A percentile compares a stretch with the other conserved stretches of the same genome.
These are phyloP conservation scores for Discostella pseudostelligera DNA, from an alignment of 108 stramenopile species.

Conservation along the genomic window DNA sequence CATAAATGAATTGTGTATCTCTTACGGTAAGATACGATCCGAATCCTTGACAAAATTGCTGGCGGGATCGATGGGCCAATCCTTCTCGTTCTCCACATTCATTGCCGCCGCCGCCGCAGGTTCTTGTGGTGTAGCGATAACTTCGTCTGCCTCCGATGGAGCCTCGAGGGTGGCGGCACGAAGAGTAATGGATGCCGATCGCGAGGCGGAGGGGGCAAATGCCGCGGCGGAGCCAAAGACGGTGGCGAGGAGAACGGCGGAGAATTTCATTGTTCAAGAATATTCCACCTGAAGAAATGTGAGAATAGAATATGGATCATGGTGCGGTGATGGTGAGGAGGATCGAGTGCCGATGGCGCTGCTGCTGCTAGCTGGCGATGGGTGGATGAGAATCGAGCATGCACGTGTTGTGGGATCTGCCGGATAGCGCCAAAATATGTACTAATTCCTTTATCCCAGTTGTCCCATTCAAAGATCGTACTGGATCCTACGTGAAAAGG, in stretches of 20 bases:
- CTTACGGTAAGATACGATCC: slow-evolving; percentile 43
- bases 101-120: neutral
- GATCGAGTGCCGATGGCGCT: no score
- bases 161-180: slow-evolving; percentile 36
- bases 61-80: slow-evolving; percentile 27
- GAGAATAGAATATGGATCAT: no score
- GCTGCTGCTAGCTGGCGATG: no score
- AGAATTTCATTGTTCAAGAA: slow-evolving; percentile 39
- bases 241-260: slow-evolving; percentile 30
- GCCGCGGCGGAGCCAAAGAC: slow-evolving; percentile 16
- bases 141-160: slow-evolving; percentile 9
- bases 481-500: no score
- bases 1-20: slow-evolving; percentile 2
- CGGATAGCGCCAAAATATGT: no score
- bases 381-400: no score
- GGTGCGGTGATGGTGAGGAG: no score
- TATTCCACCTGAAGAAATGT: no score
- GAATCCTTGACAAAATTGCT: slow-evolving; percentile 42
- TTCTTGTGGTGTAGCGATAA: neutral
- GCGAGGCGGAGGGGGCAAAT: slow-evolving; percentile 21
- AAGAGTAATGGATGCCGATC: neutral
- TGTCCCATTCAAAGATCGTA: no score
- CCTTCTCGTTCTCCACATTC: slow-evolving; percentile 19
- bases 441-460: no score
- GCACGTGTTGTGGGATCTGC: no score